Evolutionary conservation across 2,329 filamentous ascomycete species (phyloP).

Genomic region (Fusarium abutilonis): DNA sequence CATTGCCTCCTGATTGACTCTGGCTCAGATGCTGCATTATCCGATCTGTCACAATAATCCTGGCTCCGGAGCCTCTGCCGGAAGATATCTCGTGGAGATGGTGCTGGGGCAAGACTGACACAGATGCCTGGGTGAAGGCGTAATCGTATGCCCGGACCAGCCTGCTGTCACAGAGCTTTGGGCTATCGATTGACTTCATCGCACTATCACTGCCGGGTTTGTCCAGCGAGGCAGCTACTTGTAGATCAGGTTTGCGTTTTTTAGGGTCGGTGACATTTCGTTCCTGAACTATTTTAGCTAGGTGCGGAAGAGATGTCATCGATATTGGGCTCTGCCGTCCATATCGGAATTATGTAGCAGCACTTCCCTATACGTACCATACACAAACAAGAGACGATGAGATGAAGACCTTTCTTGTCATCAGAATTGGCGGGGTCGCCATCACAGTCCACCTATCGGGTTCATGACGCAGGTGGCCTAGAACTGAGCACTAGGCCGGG

Average conservation of each 20-base stretch:
- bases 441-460: conserved; percentile 44
- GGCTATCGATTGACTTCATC: conserved; percentile 31
- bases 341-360: conserved; percentile 15
- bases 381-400: conserved; percentile 21
- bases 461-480: conserved; percentile 12
- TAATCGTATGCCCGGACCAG: conserved; percentile 35
- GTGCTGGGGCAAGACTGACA: conserved; percentile 21
- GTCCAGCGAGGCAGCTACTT: conserved; percentile 15
- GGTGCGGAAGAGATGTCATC: conserved; percentile 13
- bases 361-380: conserved; percentile 12
- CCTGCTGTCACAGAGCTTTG: conserved; percentile 14
- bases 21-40: conserved; percentile 13
- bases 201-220: conserved; percentile 19
- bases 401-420: conserved; percentile 44
- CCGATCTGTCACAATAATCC: conserved; percentile 31
- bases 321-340: background rate
- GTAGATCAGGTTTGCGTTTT: conserved; percentile 21
- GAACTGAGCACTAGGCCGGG: conserved; percentile 23
- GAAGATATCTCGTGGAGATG: conserved; percentile 30
- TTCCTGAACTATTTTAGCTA: conserved; percentile 18
- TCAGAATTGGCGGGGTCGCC: conserved; percentile 28
- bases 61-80: conserved; percentile 30
- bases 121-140: conserved; percentile 15
- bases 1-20: conserved; percentile 13
- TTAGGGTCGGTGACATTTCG: conserved; percentile 15